Evolutionary conservation across 805 yeast genomes (phyloP).

Genomic region (Candida multigemmis): DNA sequence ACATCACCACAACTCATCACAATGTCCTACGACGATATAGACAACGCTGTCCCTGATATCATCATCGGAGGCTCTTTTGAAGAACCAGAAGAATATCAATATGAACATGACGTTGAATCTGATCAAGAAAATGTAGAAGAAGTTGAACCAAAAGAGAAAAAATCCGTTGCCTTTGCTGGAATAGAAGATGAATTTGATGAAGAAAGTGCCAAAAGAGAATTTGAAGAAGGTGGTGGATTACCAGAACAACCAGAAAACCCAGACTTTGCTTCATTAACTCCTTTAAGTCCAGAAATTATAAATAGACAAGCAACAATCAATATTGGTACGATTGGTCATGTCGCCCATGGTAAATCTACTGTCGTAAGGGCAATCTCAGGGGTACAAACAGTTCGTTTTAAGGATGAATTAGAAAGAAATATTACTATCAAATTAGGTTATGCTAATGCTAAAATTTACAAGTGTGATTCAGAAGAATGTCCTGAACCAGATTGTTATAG

Average conservation of each 20-base stretch:
- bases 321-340: slow-evolving; percentile 96
- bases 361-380: slow-evolving; percentile 96
- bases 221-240: slow-evolving; percentile 96
- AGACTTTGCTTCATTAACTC: slow-evolving; percentile 73
- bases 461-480: slow-evolving; percentile 76
- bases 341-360: slow-evolving; percentile 91
- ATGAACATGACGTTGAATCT: slow-evolving; percentile 41
- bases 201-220: slow-evolving; percentile 72
- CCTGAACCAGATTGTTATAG: slow-evolving; percentile 93
- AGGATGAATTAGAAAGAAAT: slow-evolving; percentile 97
- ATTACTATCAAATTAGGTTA: slow-evolving; percentile 98
- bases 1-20: slow-evolving; percentile 1
- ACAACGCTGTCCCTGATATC: slow-evolving; percentile 78
- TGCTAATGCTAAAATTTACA: slow-evolving; percentile 97
- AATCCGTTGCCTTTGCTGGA: slow-evolving; percentile 75
- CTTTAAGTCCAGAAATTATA: slow-evolving; percentile 90
- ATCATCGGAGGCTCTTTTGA: slow-evolving; percentile 53
- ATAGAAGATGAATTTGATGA: slow-evolving; percentile 63
- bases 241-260: slow-evolving; percentile 94
- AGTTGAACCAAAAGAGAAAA: slow-evolving; percentile 38
- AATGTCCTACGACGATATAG: slow-evolving; percentile 72
- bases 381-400: slow-evolving; percentile 97
- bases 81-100: slow-evolving; percentile 28
- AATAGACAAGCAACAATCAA: slow-evolving; percentile 98
- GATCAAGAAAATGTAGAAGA: slow-evolving; percentile 35